Percentiles rank a stretch among this genome's conserved stretches.
Evolutionary conservation across 2,329 filamentous ascomycete genomes (phyloP).

Genomic region (Colletotrichum cuscutae): DNA sequence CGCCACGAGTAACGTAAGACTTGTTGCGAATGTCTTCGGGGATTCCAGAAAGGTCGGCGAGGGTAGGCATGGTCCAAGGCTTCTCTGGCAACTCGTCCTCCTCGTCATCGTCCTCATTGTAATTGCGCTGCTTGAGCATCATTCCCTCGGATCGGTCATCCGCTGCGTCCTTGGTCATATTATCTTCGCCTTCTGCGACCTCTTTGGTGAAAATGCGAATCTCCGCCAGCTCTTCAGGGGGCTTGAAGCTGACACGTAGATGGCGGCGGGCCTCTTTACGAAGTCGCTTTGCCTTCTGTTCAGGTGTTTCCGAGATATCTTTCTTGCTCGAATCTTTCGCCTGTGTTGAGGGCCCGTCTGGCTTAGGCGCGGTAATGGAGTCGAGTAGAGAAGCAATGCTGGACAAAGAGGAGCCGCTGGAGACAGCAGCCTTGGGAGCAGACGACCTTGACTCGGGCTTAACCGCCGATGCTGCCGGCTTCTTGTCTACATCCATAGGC

Average conservation of each 20-base stretch:
- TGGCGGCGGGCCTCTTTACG: conserved; percentile 78
- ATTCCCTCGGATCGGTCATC: conserved; percentile 80
- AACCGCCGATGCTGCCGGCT: conserved; percentile 32
- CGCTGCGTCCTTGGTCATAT: conserved; percentile 76
- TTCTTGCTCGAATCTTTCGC: conserved; percentile 49
- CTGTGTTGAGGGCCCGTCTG: conserved; percentile 63
- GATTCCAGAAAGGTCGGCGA: conserved; percentile 59
- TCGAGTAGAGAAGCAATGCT: conserved; percentile 66
- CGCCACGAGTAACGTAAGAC: conserved; percentile 65
- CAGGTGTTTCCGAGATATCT: conserved; percentile 69
- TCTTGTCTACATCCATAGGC: conserved; percentile 35
- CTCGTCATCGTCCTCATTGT: conserved; percentile 64
- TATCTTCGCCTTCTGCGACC: conserved; percentile 74
- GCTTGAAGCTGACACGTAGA: conserved; percentile 77
- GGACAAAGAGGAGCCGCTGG: conserved; percentile 52
- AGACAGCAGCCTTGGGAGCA: conserved; percentile 42
- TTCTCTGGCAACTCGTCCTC: conserved; percentile 63
- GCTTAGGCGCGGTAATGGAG: conserved; percentile 57
- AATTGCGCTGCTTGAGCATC: conserved; percentile 67
- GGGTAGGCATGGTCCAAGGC: conserved; percentile 61
- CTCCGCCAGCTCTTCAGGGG: conserved; percentile 73
- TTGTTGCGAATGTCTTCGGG: conserved; percentile 57
- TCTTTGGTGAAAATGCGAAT: conserved; percentile 78
- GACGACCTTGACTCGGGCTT: conserved; percentile 40
- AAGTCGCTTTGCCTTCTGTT: conserved; percentile 73